Evolutionary conservation across 2,329 filamentous ascomycete genomes (phyloP), one percentile per base, ranked within the genome.

Genomic region (Coniochaeta prunicola): DNA sequence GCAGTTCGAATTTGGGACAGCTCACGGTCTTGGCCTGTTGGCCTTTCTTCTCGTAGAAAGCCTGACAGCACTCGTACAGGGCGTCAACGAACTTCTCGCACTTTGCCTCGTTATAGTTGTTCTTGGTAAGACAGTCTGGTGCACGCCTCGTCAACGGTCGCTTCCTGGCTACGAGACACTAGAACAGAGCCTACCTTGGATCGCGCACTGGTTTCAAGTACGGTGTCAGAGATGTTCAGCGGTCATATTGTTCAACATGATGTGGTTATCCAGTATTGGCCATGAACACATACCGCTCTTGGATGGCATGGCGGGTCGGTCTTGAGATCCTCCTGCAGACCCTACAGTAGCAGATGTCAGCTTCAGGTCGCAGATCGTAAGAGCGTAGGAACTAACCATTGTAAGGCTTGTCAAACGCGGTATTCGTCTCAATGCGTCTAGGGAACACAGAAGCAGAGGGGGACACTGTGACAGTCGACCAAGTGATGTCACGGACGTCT

Each of bases 41-140:
- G 17, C 94, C 92, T 60, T 90, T 83, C 59, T 83, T 81, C 66
- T 87, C 77, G 74, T 99, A 97, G 71, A 97, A 96, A 13, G 84
- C 82, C 68, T 92, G 87, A 74, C 94, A 99, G 75, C 94, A 99
- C 66, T 94, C 88, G 73, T 97, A 99, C 26, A 99, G 77, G 2
- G 91, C 90, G 70, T 93, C 87, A 59, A 99, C 83, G 68, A 91
- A 79, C 19, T 76, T 72, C 69, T 88, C 84, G 73, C 94, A 99
- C 69, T 87, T 96, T 48, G 85, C 85, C 74, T 97, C 92, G 61
- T 96, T 84, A 77, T 89, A 97, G 58, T 85, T 86, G 72, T 92
- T 92, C 73, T 87, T 93, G 53, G 84, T 85, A 62, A 99, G 79
- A 69, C 94, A 99, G 66, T 87, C 91, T 96, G 67, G 33, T 30